Evolutionary conservation across 2,329 filamentous ascomycete genomes (phyloP), one percentile per base, ranked within the genome.

Genomic region (Penicillium freii): DNA sequence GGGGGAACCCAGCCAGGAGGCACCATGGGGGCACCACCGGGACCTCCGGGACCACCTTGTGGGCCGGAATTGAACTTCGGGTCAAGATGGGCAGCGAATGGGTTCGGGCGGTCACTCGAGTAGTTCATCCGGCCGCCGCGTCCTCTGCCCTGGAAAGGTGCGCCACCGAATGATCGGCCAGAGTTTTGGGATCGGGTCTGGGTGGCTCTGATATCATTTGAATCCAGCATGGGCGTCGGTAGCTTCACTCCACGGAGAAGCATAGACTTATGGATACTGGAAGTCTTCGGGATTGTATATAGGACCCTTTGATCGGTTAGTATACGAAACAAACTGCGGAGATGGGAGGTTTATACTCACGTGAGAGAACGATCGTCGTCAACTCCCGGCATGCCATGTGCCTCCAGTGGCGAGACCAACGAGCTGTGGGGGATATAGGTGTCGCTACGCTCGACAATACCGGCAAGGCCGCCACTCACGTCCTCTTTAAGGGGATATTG

Each of bases 211-310:
- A 93, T 85, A 69, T 97, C 92, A 57, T 83, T 84, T 34, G 84
- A 82, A 56, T 90, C 89, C 1, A 99, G 83, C 10, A 86, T 88
- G 1, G 90, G 85, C 2, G 82, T 77, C 5, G 89, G 85, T 56
- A 92, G 82, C 66, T 88, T 86, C 39, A 92, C 87, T 13, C 94
- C 94, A 3, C 91, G 87, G 36, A 99, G 82, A 15, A 99, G 83
- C 89, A 96, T 95, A 6, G 92, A 97, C 72, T 97, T 97, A 77
- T 99, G 94, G 5, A 85, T 79, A 66, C 90, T 84, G 10, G 80
- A 81, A 19, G 85, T 85, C 40, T 82, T 80, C 0, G 93, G 92
- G 76, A 97, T 89, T 44, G 91, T 86, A 71, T 95, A 99, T 69
- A 90, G 80, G 11, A 97, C 92, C 69, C 90, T 96, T 62, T 39